phyloP scores from a whole-genome alignment of 495 filamentous ascomycete genomes.

The Neurospora tetrasperma region DNA sequence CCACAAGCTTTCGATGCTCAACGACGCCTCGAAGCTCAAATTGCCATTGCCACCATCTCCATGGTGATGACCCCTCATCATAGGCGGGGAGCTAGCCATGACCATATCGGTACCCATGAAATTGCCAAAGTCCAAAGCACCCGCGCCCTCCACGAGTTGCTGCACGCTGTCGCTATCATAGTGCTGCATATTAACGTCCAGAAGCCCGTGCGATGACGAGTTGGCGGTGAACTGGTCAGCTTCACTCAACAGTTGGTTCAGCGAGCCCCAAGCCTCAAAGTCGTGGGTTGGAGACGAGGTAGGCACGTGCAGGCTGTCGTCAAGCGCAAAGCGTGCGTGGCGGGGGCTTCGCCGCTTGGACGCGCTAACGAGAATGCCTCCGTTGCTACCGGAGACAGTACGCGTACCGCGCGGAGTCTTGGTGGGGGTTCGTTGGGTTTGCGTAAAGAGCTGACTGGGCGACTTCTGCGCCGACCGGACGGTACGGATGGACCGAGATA shows the following conservation, averaged over 20 bases:
- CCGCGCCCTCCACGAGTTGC: slow-evolving; percentile 15
- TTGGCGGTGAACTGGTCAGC: slow-evolving; percentile 35
- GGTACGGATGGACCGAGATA: slow-evolving; percentile 41
- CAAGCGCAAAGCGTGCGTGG: slow-evolving; percentile 22
- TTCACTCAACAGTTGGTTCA: slow-evolving; percentile 50
- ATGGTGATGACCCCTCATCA: slow-evolving; percentile 11
- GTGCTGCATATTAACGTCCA: slow-evolving; percentile 26
- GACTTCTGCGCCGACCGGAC: slow-evolving; percentile 25
- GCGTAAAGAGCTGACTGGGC: slow-evolving; percentile 19
- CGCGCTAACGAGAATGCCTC: slow-evolving; percentile 10
- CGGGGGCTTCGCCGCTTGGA: slow-evolving; percentile 31
- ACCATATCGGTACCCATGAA: slow-evolving; percentile 39
- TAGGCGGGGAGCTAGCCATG: slow-evolving; percentile 47
- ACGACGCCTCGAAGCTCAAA: slow-evolving; percentile 15
- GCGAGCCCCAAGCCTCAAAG: slow-evolving; percentile 24
- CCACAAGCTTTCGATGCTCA: slow-evolving; percentile 12
- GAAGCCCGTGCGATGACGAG: slow-evolving; percentile 24
- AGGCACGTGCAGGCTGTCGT: slow-evolving; percentile 8
- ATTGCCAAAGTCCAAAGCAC: slow-evolving; percentile 30
- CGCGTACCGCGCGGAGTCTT: slow-evolving; percentile 26
- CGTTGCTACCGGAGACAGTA: slow-evolving; percentile 11
- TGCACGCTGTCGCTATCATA: slow-evolving; percentile 28
- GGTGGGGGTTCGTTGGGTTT: slow-evolving; percentile 33
- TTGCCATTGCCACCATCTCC: slow-evolving; percentile 1
- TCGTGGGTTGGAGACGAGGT: slow-evolving; percentile 38